Conservation (phyloP, 768 basidiomycete species). For the Rhodotorula babjevae region DNA sequence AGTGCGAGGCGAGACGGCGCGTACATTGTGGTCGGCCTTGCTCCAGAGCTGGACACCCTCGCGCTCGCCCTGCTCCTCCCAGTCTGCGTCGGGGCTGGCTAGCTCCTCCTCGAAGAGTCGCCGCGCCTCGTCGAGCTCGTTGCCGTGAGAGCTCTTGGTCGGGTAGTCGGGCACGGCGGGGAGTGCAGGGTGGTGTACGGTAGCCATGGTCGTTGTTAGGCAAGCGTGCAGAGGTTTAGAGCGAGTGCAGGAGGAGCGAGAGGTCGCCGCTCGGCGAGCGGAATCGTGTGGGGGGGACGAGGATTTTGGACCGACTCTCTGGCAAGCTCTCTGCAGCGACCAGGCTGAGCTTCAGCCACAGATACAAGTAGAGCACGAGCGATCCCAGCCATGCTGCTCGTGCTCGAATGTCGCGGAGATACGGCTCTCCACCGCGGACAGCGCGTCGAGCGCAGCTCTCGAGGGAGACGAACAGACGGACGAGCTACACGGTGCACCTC, state of each 20-base stretch:
- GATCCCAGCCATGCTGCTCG: too few species aligned
- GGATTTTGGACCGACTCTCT: too few species aligned
- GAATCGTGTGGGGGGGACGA: background rate
- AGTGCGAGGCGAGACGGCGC: too few species aligned
- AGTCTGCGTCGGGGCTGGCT: background rate
- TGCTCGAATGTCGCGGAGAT: too few species aligned
- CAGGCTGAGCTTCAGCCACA: too few species aligned
- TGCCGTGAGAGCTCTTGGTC: background rate
- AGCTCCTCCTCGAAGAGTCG: conserved; percentile 11
- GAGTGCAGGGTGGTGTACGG: background rate
- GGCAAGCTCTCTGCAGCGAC: too few species aligned
- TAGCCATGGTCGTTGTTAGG: background rate
- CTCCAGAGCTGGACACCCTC: conserved; percentile 22
- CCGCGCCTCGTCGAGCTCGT: conserved; percentile 2
- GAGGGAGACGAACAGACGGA: too few species aligned
- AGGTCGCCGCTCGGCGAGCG: background rate
- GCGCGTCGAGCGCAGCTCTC: too few species aligned
- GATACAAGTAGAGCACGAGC: too few species aligned
- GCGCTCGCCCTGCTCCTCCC: conserved; percentile 27
- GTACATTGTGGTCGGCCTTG: conserved; percentile 19
- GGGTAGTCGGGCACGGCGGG: conserved; percentile 23
- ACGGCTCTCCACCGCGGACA: too few species aligned
- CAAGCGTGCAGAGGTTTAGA: background rate
- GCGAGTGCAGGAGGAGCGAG: background rate
- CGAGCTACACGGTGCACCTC: too few species aligned